These are phyloP conservation scores for Curvularia hawaiiensis DNA, from an alignment of 2,329 filamentous ascomycete species.

Conservation along the genomic window DNA sequence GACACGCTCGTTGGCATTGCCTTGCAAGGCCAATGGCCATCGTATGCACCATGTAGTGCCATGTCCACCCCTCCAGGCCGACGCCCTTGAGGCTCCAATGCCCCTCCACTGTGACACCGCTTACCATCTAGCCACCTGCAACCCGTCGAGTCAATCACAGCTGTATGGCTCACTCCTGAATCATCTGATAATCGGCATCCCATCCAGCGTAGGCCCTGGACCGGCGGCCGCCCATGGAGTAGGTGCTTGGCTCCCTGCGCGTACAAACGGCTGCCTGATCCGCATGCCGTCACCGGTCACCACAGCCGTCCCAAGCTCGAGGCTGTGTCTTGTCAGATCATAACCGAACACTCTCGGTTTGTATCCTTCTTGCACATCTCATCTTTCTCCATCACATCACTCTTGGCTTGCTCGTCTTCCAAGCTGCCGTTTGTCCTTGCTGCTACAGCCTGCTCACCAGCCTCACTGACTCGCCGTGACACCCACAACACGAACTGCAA, in stretches of 20 bases:
- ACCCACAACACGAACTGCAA: neutral
- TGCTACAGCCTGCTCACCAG: constrained; percentile 12
- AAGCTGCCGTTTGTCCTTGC: constrained; percentile 2
- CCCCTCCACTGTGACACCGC: constrained; percentile 17
- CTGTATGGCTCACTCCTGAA: neutral
- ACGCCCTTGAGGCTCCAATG: constrained; percentile 15
- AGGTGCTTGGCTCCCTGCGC: constrained; percentile 7
- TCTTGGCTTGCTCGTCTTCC: neutral
- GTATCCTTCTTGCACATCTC: neutral
- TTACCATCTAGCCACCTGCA: constrained; percentile 2
- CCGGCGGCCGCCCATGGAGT: constrained; percentile 2
- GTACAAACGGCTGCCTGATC: constrained; percentile 22
- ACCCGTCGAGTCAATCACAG: neutral
- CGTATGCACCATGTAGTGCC: constrained; percentile 6
- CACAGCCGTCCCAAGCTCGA: constrained; percentile 18
- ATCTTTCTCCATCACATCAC: neutral
- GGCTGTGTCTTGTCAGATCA: neutral
- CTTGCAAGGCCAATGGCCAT: constrained; percentile 16
- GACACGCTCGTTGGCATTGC: neutral
- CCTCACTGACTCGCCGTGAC: constrained; percentile 1
- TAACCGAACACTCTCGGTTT: neutral
- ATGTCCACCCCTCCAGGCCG: constrained; percentile 1
- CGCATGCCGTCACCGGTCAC: constrained; percentile 9
- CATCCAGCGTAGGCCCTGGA: neutral
- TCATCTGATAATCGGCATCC: neutral